Evolutionary conservation across 208 protist genomes (phyloP).

Genomic region (Acanthamoeba royreba): DNA sequence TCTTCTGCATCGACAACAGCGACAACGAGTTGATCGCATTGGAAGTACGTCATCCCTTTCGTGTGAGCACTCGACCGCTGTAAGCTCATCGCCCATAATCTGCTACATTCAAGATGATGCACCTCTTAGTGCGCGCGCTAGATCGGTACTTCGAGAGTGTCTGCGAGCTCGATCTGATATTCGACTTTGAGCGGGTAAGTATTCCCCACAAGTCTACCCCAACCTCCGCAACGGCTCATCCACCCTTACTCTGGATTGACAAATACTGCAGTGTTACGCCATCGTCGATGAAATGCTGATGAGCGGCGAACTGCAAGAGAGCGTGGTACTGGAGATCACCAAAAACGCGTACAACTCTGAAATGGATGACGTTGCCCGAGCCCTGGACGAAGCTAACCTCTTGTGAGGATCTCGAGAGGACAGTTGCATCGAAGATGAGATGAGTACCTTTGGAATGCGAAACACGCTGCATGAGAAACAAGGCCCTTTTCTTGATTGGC

Average conservation of each 20-base stretch:
- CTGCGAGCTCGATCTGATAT: conserved; percentile 99
- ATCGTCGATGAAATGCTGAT: conserved; percentile 98
- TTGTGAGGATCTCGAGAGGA: too few species aligned
- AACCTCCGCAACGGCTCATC: background rate
- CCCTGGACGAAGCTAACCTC: background rate
- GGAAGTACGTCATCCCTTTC: conserved; percentile 76
- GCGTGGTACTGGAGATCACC: background rate
- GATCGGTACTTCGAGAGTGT: conserved; percentile 99
- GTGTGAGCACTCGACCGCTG: background rate
- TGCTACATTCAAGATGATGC: background rate
- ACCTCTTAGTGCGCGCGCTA: conserved; percentile 86
- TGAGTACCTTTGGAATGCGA: background rate
- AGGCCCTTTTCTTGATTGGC: too few species aligned
- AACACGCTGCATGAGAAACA: background rate
- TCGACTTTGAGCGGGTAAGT: conserved; percentile 95
- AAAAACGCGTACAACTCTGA: background rate
- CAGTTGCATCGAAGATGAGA: too few species aligned
- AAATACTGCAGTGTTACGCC: conserved; percentile 89
- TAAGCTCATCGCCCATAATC: conserved; percentile 96
- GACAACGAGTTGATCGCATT: conserved; percentile 98
- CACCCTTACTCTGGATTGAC: background rate
- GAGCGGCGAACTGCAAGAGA: conserved; percentile 96
- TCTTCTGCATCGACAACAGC: conserved; percentile 92
- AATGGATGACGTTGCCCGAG: background rate
- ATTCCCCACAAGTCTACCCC: background rate